Percentiles rank a stretch among this genome's conserved stretches.
Conservation (phyloP, 1,284 basidiomycete species). For the Melampsora americana region DNA sequence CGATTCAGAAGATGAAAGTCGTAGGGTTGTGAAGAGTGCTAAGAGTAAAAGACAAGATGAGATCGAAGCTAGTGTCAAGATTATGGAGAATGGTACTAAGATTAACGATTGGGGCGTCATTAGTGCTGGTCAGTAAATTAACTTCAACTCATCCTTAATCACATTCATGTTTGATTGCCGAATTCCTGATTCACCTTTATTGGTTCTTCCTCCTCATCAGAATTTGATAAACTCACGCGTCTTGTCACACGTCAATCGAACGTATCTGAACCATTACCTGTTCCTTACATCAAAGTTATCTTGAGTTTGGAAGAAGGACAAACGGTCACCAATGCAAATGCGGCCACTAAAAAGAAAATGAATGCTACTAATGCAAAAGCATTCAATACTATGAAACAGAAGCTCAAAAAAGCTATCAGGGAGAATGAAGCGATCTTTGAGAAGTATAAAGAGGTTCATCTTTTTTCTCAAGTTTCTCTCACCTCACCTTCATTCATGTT, state of each 20-base stretch:
- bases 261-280: conserved; percentile 78
- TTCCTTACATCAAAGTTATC: conserved; percentile 78
- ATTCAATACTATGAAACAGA: conserved; percentile 94
- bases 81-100: conserved; percentile 90
- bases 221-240: conserved; percentile 91
- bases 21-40: conserved; percentile 74
- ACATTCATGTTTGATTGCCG: background rate
- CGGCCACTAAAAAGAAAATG: conserved; percentile 89
- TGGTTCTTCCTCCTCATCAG: conserved; percentile 60
- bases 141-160: conserved; percentile 33
- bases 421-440: conserved; percentile 81
- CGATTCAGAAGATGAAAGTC: conserved; percentile 69
- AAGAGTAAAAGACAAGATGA: conserved; percentile 81
- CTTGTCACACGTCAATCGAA: conserved; percentile 75
- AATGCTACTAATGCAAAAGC: conserved; percentile 91
- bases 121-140: conserved; percentile 65
- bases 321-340: conserved; percentile 72
- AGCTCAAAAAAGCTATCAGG: conserved; percentile 83
- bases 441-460: conserved; percentile 71
- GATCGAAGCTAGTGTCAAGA: conserved; percentile 81
- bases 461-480: background rate
- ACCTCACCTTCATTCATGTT: background rate
- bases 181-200: too few relatives aligned
- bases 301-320: conserved; percentile 73
- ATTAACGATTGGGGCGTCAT: conserved; percentile 96